Evolutionary conservation across 2,329 filamentous ascomycete genomes (phyloP).

Genomic region (Hypomyces perniciosus): DNA sequence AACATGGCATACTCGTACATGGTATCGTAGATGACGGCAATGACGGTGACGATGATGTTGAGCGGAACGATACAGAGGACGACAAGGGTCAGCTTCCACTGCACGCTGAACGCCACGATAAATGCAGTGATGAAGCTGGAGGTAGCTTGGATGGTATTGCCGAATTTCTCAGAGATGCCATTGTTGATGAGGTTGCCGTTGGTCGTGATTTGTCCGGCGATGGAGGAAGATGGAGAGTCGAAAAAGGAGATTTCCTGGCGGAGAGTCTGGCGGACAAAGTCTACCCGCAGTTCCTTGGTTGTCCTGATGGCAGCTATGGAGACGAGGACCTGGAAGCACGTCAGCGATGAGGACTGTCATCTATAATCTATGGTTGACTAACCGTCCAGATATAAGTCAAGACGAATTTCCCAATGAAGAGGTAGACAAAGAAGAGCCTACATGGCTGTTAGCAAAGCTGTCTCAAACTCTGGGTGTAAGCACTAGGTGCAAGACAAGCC

Average conservation of each 20-base stretch:
- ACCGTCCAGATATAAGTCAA: conserved; percentile 52
- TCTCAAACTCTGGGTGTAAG: no score
- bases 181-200: conserved; percentile 41
- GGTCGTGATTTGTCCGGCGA: conserved; percentile 41
- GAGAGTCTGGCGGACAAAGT: conserved; percentile 32
- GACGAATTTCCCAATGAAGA: conserved; percentile 49
- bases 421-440: conserved; percentile 52
- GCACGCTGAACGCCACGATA: conserved; percentile 34
- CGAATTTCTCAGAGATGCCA: conserved; percentile 41
- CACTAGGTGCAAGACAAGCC: not conserved
- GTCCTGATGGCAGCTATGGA: conserved; percentile 33
- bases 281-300: conserved; percentile 31
- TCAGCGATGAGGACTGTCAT: not conserved
- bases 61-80: conserved; percentile 40
- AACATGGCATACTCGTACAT: conserved; percentile 39
- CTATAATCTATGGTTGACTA: conserved; percentile 14
- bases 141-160: conserved; percentile 34
- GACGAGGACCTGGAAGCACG: conserved; percentile 26
- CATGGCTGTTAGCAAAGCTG: no score
- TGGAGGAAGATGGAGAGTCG: conserved; percentile 40
- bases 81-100: conserved; percentile 39
- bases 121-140: conserved; percentile 36
- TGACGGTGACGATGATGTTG: conserved; percentile 34
- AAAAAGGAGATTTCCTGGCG: conserved; percentile 52
- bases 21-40: conserved; percentile 35